Base-by-base conservation (phyloP, 192 early-diverging fungal species). In the Chytriomyces hyalinus region DNA sequence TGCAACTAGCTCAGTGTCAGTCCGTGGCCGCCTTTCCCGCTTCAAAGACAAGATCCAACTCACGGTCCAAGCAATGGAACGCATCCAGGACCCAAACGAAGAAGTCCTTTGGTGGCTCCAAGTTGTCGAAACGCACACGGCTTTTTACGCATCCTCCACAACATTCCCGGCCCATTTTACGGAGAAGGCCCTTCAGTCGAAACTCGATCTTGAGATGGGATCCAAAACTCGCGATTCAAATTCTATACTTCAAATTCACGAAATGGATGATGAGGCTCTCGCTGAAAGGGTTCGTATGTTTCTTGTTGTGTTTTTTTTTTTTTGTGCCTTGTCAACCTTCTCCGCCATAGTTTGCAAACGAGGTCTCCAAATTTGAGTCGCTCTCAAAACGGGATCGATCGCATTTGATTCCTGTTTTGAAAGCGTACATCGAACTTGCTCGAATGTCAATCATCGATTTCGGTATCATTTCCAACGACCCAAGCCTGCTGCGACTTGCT, bases 371-470 rank as follows among this genome's bases (percentile, higher is more conserved):
- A 65, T 43, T 65, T 13, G 24, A 65, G 11, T 13, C 63, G 63
- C 24, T 43, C 1, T 13, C 63, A 13, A 43, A 22, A 43, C 17
- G 11, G 17, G 36, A 65, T 26, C 11, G 11, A 0, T 22, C 63
- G 11, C 24, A 43, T 24, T 20, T 71, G 0, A 26, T 45, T 10
- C 20, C 22, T 53, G 20, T 71, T 36, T 13, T 71, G 11, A 71
- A 71, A 28, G 50, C 57, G 7, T 71, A 71, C 50, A 57, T 71
- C 8, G 69, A 71, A 57, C 57, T 13, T 51, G 24, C 20, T 15
- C 49, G 45, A 36, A 43, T 71, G 44, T 45, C 48, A 11, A 71
- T 53, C 17, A 26, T 71, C 13, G 69, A 71, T 49, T 71, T 71
- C 50, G 69, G 48, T 28, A 51, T 71, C 17, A 48, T 71, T 36